Base-by-base conservation (phyloP, 2,329 filamentous ascomycete genomes). In the Aureobasidium sp. region DNA sequence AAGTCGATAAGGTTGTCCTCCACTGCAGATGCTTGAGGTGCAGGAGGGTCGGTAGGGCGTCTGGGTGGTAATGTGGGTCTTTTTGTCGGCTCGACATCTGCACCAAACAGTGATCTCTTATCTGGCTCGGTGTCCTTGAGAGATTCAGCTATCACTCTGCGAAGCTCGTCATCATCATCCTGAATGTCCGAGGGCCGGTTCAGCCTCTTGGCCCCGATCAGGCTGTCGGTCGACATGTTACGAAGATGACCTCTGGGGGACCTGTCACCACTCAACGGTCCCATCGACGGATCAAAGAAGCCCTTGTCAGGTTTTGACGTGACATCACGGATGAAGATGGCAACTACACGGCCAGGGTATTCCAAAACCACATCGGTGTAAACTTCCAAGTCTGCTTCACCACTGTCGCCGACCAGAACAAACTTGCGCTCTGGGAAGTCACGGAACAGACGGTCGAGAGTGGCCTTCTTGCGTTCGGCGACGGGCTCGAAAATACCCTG, bases 401-500 rank as follows among this genome's bases (percentile, higher is more conserved):
- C 94, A 67, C 92, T 96, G 71, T 99, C 94, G 9, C 94, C 94
- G 10, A 97, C 88, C 2, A 99, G 80, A 2, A 99, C 83, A 69
- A 99, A 99, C 67, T 84, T 90, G 46, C 94, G 81, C 53, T 91
- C 82, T 0, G 94, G 94, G 66, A 99, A 99, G 71, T 99, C 95
- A 58, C 81, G 79, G 69, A 97, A 80, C 27, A 99, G 88, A 67
- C 86, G 86, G 64, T 95, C 90, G 1, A 99, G 78, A 0, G 90
- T 92, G 0, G 87, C 85, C 72, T 91, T 93, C 77, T 99, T 99
- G 61, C 93, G 81, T 74, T 99, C 95, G 0, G 93, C 91, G 0
- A 96, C 94, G 10, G 94, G 94, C 73, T 99, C 94, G 67, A 99
- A 97, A 42, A 99, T 96, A 0, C 95, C 94, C 74, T 97, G 93